These are phyloP conservation scores for Cruciata laevipes DNA, from an alignment of 257 asterid species.

Conservation along the genomic window DNA sequence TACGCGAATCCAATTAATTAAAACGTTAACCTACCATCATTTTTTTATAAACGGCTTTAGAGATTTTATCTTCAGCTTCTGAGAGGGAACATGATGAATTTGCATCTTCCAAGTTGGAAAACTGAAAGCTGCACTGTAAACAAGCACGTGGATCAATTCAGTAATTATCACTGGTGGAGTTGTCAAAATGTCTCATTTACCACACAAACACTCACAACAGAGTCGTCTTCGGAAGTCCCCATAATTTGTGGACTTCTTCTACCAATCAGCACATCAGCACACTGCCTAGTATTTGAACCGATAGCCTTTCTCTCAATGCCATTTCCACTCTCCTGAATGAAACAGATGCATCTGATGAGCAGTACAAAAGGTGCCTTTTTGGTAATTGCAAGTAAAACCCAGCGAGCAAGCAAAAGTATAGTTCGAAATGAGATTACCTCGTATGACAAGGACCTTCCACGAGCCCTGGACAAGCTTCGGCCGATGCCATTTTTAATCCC, in stretches of 20 bases:
- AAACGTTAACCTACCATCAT: conserved; percentile 35
- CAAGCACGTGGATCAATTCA: not conserved
- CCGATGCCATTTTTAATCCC: conserved; percentile 57
- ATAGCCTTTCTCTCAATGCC: conserved; percentile 29
- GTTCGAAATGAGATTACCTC: conserved; percentile 33
- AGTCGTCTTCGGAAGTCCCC: conserved; percentile 68
- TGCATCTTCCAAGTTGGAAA: conserved; percentile 61
- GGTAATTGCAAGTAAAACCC: not conserved
- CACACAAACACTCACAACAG: conserved; percentile 54
- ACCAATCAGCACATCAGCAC: conserved; percentile 25
- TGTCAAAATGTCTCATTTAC: not conserved
- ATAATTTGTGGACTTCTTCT: conserved; percentile 26
- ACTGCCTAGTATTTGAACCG: conserved; percentile 27
- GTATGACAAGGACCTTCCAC: conserved; percentile 51
- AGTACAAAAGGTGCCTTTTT: not conserved
- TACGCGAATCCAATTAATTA: not conserved
- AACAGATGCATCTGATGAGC: not conserved
- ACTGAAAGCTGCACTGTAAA: conserved; percentile 52
- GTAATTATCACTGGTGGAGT: not conserved
- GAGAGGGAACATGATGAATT: conserved; percentile 53
- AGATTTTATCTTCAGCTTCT: conserved; percentile 76
- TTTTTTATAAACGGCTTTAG: conserved; percentile 46
- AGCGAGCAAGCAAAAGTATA: not conserved
- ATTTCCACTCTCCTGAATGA: conserved; percentile 37
- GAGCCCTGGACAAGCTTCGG: conserved; percentile 64